Conservation (phyloP, 768 basidiomycete genomes). For the Leccinum broughii region DNA sequence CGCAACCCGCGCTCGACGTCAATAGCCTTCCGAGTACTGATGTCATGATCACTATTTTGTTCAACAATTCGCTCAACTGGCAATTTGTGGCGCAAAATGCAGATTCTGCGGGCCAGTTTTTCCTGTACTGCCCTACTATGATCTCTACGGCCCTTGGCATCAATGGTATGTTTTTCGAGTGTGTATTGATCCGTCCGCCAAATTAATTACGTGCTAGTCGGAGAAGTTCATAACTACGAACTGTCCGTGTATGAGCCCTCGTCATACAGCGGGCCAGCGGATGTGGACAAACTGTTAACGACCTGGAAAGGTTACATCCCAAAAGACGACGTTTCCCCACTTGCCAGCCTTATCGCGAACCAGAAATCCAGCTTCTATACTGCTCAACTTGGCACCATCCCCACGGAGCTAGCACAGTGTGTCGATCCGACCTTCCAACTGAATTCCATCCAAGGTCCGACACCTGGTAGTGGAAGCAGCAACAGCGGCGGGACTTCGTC, state of each 20-base stretch:
- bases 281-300: constrained; percentile 58
- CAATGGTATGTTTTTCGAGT: constrained; percentile 33
- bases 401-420: constrained; percentile 58
- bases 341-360: constrained; percentile 66
- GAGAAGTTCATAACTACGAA: constrained; percentile 49
- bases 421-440: constrained; percentile 71
- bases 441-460: constrained; percentile 44
- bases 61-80: constrained; percentile 66
- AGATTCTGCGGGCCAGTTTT: constrained; percentile 72
- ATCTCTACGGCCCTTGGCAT: constrained; percentile 48
- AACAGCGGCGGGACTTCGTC: constrained; percentile 19
- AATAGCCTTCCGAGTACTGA: constrained; percentile 38
- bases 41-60: constrained; percentile 63
- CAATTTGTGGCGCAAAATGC: constrained; percentile 56
- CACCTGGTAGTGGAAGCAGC: constrained; percentile 23
- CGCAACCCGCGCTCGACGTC: constrained; percentile 29
- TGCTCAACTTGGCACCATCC: constrained; percentile 43
- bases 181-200: constrained; percentile 16
- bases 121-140: constrained; percentile 63
- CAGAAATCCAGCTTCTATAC: constrained; percentile 66
- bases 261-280: constrained; percentile 48
- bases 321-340: constrained; percentile 47
- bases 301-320: constrained; percentile 76
- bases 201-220: constrained; percentile 34
- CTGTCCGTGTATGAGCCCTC: constrained; percentile 70